phyloP scores from a whole-genome alignment of 768 basidiomycete genomes.

The Rhizopogon rudus region DNA sequence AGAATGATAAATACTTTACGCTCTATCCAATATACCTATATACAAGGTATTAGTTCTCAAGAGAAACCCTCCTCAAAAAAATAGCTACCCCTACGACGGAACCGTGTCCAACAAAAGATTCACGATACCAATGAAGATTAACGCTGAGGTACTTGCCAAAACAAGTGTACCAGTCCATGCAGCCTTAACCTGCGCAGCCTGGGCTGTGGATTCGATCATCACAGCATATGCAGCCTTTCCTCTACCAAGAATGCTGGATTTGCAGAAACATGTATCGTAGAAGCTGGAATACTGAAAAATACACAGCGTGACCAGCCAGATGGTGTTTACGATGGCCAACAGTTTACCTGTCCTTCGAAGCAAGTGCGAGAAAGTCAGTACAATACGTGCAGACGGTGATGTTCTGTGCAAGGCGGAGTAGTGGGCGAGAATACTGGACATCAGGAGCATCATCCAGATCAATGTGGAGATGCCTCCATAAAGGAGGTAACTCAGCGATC shows the following conservation, averaged over 20 bases:
- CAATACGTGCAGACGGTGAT: too few species aligned
- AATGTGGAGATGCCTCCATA: constrained; percentile 15
- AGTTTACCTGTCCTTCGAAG: constrained; percentile 24
- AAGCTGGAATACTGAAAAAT: constrained; percentile 24
- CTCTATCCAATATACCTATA: too few species aligned
- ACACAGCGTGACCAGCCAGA: constrained; percentile 19
- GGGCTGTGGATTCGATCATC: constrained; percentile 10
- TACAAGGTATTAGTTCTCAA: too few species aligned
- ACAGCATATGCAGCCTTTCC: constrained; percentile 24
- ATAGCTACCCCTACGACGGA: too few species aligned
- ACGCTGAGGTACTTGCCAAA: constrained; percentile 20
- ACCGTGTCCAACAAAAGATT: constrained; percentile 18
- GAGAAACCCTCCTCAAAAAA: too few species aligned
- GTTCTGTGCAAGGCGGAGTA: neutral
- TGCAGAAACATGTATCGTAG: constrained; percentile 25
- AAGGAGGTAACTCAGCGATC: constrained; percentile 15
- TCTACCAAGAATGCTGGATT: constrained; percentile 16
- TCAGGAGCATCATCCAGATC: constrained; percentile 15
- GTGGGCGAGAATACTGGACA: constrained; percentile 1
- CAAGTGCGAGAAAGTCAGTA: constrained; percentile 7
- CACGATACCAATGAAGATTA: constrained; percentile 24
- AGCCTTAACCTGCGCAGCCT: constrained; percentile 18
- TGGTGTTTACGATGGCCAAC: constrained; percentile 23
- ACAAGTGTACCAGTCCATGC: constrained; percentile 35
- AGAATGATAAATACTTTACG: too few species aligned